Base-by-base conservation (phyloP, 2,329 filamentous ascomycete species). In the Camillea tinctor region DNA sequence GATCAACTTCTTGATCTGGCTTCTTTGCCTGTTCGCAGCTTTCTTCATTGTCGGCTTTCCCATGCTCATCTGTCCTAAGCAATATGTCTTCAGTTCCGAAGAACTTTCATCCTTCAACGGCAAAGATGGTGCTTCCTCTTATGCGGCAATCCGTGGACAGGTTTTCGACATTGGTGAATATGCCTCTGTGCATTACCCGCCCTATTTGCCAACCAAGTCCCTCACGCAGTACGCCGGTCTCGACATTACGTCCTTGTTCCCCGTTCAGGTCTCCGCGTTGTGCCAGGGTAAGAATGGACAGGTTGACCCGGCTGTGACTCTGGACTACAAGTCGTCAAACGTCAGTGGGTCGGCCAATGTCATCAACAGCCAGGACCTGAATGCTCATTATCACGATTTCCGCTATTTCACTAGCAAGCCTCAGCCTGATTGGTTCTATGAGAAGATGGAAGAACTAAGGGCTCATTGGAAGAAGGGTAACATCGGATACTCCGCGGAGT, bases 1-100 rank as follows among this genome's bases (percentile, higher is more conserved):
- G 57, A 99, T 99, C 83, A 99, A 99, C 80, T 82, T 99, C 74
- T 84, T 98, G 72, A 99, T 99, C 73, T 99, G 96, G 95, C 79
- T 94, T 59, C 86, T 84, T 73, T 98, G 94, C 77, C 80, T 79
- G 17, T 76, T 91, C 54, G 87, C 91, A 24, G 84, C 90, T 58
- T 99, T 99, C 80, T 90, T 99, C 81, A 92, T 98, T 71, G 84
- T 98, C 62, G 83, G 88, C 58, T 96, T 99, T 72, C 96, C 96
- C 0, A 79, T 83, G 66, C 78, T 98, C 64, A 92, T 99, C 70
- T 99, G 95, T 76, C 95, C 95, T 0, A 94, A 82, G 20, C 95
- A 99, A 73, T 79, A 96, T 71, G 92, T 99, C 55, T 98, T 84
- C 77, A 95, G 91, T 54, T 80, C 88, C 1, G 77, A 84, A 4